phyloP scores from a whole-genome alignment of 1,284 basidiomycete genomes.

The Rhodotorula sp. region DNA sequence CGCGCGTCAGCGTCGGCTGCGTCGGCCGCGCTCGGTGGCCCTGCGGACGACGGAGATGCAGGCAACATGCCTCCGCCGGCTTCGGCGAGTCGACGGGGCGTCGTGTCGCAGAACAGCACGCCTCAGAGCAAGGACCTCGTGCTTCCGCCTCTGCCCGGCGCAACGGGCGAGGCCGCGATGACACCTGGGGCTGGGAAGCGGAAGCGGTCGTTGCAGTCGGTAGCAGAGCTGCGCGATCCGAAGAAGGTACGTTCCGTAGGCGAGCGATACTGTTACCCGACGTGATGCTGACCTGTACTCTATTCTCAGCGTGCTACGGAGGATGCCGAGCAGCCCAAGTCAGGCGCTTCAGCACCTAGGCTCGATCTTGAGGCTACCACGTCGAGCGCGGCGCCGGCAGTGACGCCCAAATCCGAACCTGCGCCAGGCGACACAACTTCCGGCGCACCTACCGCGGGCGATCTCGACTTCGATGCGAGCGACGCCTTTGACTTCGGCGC shows the following conservation, averaged over 20 bases:
- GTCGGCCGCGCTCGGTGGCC: not conserved
- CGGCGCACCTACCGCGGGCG: too few species aligned
- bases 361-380: too few species aligned
- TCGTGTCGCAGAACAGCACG: not conserved
- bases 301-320: not conserved
- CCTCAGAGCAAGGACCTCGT: not conserved
- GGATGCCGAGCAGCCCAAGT: too few species aligned
- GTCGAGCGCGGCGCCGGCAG: too few species aligned
- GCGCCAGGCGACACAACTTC: too few species aligned
- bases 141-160: not conserved
- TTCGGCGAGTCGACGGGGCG: not conserved
- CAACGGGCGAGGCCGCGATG: not conserved
- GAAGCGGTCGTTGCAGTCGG: not conserved
- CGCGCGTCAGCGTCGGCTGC: not conserved
- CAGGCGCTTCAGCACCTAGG: too few species aligned
- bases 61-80: slow-evolving; percentile 3
- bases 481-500: too few species aligned
- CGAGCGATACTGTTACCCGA: not conserved
- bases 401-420: too few species aligned
- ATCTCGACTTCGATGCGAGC: too few species aligned
- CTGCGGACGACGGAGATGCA: too few species aligned
- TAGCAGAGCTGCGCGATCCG: not conserved
- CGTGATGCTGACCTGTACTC: not conserved
- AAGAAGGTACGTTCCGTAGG: not conserved
- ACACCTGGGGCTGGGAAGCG: not conserved